These are phyloP conservation scores for Cicer arietinum DNA, from an alignment of 306 rosid species.

Conservation along the genomic window DNA sequence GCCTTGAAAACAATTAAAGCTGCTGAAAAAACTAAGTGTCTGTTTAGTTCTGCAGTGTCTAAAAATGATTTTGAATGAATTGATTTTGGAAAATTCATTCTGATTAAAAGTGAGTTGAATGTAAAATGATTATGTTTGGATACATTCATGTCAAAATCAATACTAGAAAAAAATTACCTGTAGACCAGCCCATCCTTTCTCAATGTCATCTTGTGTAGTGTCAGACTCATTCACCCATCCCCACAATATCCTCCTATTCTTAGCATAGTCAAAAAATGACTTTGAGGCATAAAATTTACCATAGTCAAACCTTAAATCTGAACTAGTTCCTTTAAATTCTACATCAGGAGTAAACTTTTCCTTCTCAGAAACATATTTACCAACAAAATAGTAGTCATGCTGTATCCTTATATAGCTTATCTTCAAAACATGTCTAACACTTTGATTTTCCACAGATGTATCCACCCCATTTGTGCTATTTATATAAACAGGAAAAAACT, in stretches of 20 bases:
- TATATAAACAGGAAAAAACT: conserved; percentile 56
- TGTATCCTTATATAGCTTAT: conserved; percentile 44
- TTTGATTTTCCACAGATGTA: conserved; percentile 39
- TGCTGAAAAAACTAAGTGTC: neutral
- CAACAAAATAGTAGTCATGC: conserved; percentile 56
- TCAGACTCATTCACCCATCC: conserved; percentile 57
- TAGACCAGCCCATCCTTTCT: conserved; percentile 80
- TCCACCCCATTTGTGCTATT: conserved; percentile 57
- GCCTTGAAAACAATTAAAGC: neutral
- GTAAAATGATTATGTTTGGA: too few species aligned
- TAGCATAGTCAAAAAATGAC: conserved; percentile 58
- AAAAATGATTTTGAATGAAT: too few species aligned
- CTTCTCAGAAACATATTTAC: conserved; percentile 48
- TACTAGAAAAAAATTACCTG: conserved; percentile 52
- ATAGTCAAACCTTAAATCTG: conserved; percentile 55
- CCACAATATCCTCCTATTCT: conserved; percentile 62
- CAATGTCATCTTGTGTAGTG: conserved; percentile 49
- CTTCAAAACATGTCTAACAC: conserved; percentile 58
- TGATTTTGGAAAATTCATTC: too few species aligned
- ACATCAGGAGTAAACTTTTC: conserved; percentile 50
- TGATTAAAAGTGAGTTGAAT: too few species aligned
- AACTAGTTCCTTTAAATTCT: conserved; percentile 44
- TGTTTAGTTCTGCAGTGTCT: too few species aligned
- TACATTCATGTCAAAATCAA: too few species aligned
- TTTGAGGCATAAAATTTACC: conserved; percentile 69